phyloP scores from a whole-genome alignment of 306 rosid species.

The Fragaria iinumae region DNA sequence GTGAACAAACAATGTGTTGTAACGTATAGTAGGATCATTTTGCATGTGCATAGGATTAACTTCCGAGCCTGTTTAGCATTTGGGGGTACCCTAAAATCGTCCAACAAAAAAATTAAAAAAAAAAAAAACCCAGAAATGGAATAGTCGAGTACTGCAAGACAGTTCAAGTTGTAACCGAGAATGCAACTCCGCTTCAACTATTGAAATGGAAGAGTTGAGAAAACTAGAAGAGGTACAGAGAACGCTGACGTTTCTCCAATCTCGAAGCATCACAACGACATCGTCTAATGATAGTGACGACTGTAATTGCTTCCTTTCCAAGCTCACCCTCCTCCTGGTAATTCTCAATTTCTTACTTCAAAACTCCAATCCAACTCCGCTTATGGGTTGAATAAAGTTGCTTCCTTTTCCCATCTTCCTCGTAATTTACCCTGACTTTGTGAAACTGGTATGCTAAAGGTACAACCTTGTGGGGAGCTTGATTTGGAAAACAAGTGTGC shows the following conservation, averaged over 20 bases:
- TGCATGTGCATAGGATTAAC: too few species aligned
- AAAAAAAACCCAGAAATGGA: too few species aligned
- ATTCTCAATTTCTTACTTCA: background rate
- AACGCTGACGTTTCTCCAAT: slow-evolving; percentile 41
- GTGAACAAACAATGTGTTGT: too few species aligned
- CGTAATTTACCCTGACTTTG: background rate
- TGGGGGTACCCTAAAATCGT: too few species aligned
- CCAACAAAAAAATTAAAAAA: too few species aligned
- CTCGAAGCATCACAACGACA: slow-evolving; percentile 24
- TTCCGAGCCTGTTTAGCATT: too few species aligned
- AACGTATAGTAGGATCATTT: too few species aligned
- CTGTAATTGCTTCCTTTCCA: slow-evolving; percentile 52
- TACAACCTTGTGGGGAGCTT: slow-evolving; percentile 69
- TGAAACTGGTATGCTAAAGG: slow-evolving; percentile 23
- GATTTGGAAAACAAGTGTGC: slow-evolving; percentile 44
- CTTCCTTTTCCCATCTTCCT: background rate
- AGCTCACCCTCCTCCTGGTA: slow-evolving; percentile 54
- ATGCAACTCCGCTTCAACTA: too few species aligned
- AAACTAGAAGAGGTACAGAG: slow-evolving; percentile 59
- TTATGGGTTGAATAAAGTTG: background rate
- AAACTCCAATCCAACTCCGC: background rate
- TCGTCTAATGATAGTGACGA: slow-evolving; percentile 19
- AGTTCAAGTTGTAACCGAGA: too few species aligned
- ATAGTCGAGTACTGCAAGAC: too few species aligned
- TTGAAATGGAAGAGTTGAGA: slow-evolving; percentile 47